These are phyloP conservation scores for Xylariaceae sp. DNA, from an alignment of 2,329 filamentous ascomycete genomes.

Conservation along the genomic window DNA sequence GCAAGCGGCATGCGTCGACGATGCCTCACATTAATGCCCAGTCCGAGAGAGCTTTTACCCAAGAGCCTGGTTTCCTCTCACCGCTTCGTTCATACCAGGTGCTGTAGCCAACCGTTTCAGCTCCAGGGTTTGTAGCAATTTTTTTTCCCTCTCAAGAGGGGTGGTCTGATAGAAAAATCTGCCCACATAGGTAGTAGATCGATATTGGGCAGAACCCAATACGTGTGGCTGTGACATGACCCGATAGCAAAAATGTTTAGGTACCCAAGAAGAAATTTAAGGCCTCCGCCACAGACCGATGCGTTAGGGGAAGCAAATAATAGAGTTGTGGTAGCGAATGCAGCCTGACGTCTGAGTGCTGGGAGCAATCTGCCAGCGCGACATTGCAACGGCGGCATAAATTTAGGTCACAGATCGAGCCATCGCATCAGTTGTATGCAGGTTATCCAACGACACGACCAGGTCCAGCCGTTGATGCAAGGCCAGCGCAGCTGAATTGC, in stretches of 20 bases:
- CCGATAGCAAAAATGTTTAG: constrained; percentile 8
- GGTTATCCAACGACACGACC: constrained; percentile 21
- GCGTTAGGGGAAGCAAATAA: constrained; percentile 7
- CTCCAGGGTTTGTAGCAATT: constrained; percentile 2
- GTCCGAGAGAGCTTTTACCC: constrained; percentile 8
- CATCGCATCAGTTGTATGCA: constrained; percentile 21
- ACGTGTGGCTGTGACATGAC: constrained; percentile 2
- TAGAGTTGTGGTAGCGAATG: constrained; percentile 14
- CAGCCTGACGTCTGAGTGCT: constrained; percentile 21
- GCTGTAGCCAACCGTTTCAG: constrained; percentile 23
- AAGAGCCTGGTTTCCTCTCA: constrained; percentile 16
- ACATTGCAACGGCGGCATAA: constrained; percentile 18
- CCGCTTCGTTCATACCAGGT: constrained; percentile 15
- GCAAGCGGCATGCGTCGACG: constrained; percentile 8
- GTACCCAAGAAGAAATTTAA: constrained; percentile 15
- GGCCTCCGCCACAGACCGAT: constrained; percentile 10
- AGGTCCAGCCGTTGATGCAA: constrained; percentile 31
- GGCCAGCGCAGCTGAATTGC: constrained; percentile 30
- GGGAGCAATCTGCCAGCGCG: constrained; percentile 19
- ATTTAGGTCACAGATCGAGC: constrained; percentile 21
- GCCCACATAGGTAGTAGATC: constrained; percentile 4
- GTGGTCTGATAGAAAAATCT: not conserved
- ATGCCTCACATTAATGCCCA: constrained; percentile 20
- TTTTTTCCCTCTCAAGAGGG: not conserved
- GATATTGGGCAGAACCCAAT: constrained; percentile 9